Evolutionary conservation across 768 basidiomycete species (phyloP).

Genomic region (Myochromella boudieri): DNA sequence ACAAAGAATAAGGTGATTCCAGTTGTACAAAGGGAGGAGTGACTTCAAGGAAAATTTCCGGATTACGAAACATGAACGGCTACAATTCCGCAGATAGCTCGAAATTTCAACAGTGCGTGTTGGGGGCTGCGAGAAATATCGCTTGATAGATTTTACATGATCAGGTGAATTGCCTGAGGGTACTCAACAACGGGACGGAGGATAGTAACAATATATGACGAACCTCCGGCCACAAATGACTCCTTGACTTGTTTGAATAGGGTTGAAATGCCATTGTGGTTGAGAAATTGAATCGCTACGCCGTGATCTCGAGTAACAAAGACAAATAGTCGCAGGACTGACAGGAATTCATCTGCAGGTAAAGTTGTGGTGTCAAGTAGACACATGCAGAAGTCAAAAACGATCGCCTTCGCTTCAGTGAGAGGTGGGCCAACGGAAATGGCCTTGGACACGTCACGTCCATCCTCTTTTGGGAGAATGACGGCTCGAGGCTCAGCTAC

Average conservation of each 20-base stretch:
- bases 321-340: conserved; percentile 80
- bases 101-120: conserved; percentile 64
- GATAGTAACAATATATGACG: conserved; percentile 83
- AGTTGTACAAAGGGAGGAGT: conserved; percentile 73
- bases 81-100: conserved; percentile 74
- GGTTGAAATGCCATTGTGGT: conserved; percentile 56
- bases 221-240: conserved; percentile 66
- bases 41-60: conserved; percentile 70
- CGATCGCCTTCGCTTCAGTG: conserved; percentile 54
- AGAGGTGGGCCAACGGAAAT: conserved; percentile 62
- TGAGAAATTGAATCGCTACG: conserved; percentile 66
- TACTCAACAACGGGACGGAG: conserved; percentile 94
- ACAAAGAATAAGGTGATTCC: conserved; percentile 56
- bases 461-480: conserved; percentile 68
- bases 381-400: conserved; percentile 77
- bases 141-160: conserved; percentile 83
- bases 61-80: conserved; percentile 80
- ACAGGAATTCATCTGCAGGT: conserved; percentile 79
- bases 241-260: conserved; percentile 69
- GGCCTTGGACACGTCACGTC: conserved; percentile 50
- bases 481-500: conserved; percentile 71
- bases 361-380: conserved; percentile 63
- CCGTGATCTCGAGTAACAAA: conserved; percentile 75
- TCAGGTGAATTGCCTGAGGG: conserved; percentile 51
- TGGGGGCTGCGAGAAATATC: conserved; percentile 75